Evolutionary conservation across 371 early-diverging fungal species (phyloP).

Genomic region (Mucor irregularis): DNA sequence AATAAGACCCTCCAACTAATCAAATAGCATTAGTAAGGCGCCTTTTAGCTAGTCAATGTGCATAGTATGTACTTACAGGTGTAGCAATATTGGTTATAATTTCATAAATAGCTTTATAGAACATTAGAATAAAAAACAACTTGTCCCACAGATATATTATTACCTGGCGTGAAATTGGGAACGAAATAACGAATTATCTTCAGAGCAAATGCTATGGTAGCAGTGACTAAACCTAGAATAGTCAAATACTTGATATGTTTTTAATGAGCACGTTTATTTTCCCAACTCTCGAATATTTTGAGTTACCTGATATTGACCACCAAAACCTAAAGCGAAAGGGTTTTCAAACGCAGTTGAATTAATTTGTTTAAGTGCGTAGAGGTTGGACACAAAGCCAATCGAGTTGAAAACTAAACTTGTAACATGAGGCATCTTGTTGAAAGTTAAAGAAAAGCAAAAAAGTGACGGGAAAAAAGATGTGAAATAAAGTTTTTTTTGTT

Average conservation of each 20-base stretch:
- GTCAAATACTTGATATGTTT: slow-evolving; percentile 9
- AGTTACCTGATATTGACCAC: slow-evolving; percentile 47
- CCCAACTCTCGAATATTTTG: background rate
- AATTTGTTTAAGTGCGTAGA: slow-evolving; percentile 27
- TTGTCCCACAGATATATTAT: background rate
- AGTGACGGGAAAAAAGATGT: too few species aligned
- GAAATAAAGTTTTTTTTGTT: background rate
- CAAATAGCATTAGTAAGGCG: background rate
- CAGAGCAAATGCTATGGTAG: slow-evolving; percentile 18
- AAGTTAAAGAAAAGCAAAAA: too few species aligned
- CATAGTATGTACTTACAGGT: slow-evolving; percentile 26
- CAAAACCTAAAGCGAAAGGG: slow-evolving; percentile 41
- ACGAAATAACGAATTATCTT: slow-evolving; percentile 19
- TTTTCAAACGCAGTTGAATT: slow-evolving; percentile 35
- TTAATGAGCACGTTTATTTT: background rate
- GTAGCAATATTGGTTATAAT: slow-evolving; percentile 33
- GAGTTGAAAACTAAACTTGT: slow-evolving; percentile 26
- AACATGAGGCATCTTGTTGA: background rate
- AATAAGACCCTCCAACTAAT: slow-evolving; percentile 44
- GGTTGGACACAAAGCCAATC: slow-evolving; percentile 33
- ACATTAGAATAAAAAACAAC: background rate
- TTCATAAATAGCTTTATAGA: slow-evolving; percentile 22
- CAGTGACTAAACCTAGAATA: slow-evolving; percentile 17
- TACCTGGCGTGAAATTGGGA: slow-evolving; percentile 20
- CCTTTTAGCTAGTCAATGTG: too few species aligned